A percentile compares a stretch with the other conserved stretches of the same genome.
These are phyloP conservation scores for Talaromyces piceae DNA, from an alignment of 2,329 filamentous ascomycete species.

Conservation along the genomic window DNA sequence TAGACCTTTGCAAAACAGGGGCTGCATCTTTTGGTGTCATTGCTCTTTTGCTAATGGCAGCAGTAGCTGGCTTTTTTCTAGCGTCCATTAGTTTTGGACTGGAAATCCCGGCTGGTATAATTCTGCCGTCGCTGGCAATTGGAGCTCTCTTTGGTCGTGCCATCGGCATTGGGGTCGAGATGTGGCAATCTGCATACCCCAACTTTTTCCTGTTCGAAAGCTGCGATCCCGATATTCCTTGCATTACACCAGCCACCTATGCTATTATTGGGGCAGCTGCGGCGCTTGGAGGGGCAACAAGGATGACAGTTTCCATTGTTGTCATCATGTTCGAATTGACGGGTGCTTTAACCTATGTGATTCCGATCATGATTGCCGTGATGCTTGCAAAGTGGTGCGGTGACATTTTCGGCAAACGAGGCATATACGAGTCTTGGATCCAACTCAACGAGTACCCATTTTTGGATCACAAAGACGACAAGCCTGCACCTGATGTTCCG, in stretches of 20 bases:
- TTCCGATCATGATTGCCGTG: slow-evolving; percentile 98
- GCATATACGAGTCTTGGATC: slow-evolving; percentile 98
- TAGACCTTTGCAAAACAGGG: slow-evolving; percentile 84
- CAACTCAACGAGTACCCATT: slow-evolving; percentile 93
- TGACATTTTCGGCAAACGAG: slow-evolving; percentile 83
- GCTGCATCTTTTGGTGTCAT: slow-evolving; percentile 76
- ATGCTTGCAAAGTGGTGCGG: slow-evolving; percentile 99
- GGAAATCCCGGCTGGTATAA: slow-evolving; percentile 89
- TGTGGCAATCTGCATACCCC: slow-evolving; percentile 74
- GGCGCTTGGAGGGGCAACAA: slow-evolving; percentile 84
- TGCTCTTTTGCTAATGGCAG: slow-evolving; percentile 71
- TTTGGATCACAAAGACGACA: slow-evolving; percentile 82
- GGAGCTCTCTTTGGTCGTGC: slow-evolving; percentile 85
- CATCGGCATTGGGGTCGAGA: slow-evolving; percentile 80
- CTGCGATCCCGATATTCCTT: slow-evolving; percentile 79
- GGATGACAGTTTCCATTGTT: slow-evolving; percentile 96
- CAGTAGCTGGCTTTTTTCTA: slow-evolving; percentile 75
- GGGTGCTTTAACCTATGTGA: slow-evolving; percentile 87
- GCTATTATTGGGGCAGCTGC: slow-evolving; percentile 94
- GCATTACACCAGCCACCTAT: slow-evolving; percentile 90
- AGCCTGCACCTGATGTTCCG: slow-evolving; percentile 69
- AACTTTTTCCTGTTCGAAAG: slow-evolving; percentile 67
- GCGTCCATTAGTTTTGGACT: slow-evolving; percentile 86
- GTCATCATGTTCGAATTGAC: slow-evolving; percentile 99
- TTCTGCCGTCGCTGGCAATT: slow-evolving; percentile 92